Percentiles rank a stretch among this genome's conserved stretches.
phyloP scores from a whole-genome alignment of 2,329 filamentous ascomycete species.

The Mycosphaerella arachidis region DNA sequence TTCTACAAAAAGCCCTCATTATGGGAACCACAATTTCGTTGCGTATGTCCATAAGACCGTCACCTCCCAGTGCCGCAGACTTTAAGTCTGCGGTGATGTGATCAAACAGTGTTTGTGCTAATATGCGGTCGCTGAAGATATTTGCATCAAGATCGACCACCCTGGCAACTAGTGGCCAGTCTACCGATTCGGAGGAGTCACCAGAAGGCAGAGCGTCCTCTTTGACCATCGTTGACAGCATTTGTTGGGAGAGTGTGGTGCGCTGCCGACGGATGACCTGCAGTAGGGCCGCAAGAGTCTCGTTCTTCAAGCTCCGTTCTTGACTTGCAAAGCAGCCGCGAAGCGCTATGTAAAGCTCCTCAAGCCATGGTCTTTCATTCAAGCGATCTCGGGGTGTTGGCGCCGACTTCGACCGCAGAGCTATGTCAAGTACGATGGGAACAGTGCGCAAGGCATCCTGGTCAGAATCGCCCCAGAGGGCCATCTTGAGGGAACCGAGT shows the following conservation, averaged over 20 bases:
- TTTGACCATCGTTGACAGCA: slow-evolving; percentile 14
- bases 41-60: not conserved
- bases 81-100: not conserved
- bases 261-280: slow-evolving; percentile 14
- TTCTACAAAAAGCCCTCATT: slow-evolving; percentile 30
- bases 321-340: slow-evolving; percentile 28
- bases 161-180: slow-evolving; percentile 42
- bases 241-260: slow-evolving; percentile 16
- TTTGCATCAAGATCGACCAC: slow-evolving; percentile 45
- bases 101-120: slow-evolving; percentile 5
- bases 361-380: slow-evolving; percentile 43
- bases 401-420: slow-evolving; percentile 38
- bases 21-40: slow-evolving; percentile 25
- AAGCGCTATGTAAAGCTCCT: slow-evolving; percentile 37
- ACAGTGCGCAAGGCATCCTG: slow-evolving; percentile 11
- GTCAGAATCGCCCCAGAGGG: not conserved
- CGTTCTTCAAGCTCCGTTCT: slow-evolving; percentile 23
- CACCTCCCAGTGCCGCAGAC: not conserved
- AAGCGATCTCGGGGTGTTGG: slow-evolving; percentile 38
- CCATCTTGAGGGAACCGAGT: slow-evolving; percentile 6
- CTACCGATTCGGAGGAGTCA: slow-evolving; percentile 11
- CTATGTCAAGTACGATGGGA: slow-evolving; percentile 37
- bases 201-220: slow-evolving; percentile 6
- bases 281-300: slow-evolving; percentile 24
- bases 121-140: slow-evolving; percentile 37